A percentile compares a stretch with the other conserved stretches of the same genome.
These are phyloP conservation scores for Scopulariopsis brevicaulis DNA, from an alignment of 2,329 filamentous ascomycete species.

Conservation along the genomic window DNA sequence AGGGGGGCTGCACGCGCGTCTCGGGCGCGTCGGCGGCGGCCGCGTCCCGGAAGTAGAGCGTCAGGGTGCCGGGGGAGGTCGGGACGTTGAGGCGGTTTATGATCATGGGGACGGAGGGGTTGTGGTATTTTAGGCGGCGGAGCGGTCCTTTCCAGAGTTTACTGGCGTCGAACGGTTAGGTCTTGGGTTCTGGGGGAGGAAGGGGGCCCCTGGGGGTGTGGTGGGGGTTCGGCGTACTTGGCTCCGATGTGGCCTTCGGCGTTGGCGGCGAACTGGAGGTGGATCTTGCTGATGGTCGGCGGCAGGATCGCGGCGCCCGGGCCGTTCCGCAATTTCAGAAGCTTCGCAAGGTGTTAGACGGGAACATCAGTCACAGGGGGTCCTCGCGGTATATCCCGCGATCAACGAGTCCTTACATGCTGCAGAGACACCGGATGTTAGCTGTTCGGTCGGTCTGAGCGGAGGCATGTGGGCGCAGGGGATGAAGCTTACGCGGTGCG, in stretches of 20 bases:
- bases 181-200: not conserved
- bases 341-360: conserved; percentile 27
- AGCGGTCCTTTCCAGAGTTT: conserved; percentile 83
- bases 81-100: conserved; percentile 57
- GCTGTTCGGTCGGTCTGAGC: too few species aligned
- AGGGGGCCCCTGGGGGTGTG: conserved; percentile 7
- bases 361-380: conserved; percentile 7
- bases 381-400: conserved; percentile 4
- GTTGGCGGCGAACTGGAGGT: conserved; percentile 57
- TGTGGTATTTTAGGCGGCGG: conserved; percentile 86
- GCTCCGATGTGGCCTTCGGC: conserved; percentile 61
- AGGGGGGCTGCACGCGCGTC: conserved; percentile 26
- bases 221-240: conserved; percentile 36
- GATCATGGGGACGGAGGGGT: conserved; percentile 74
- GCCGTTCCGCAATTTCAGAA: conserved; percentile 66
- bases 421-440: conserved; percentile 15
- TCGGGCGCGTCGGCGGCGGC: conserved; percentile 14
- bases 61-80: conserved; percentile 46
- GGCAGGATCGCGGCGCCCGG: conserved; percentile 76
- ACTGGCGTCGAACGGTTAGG: conserved; percentile 34
- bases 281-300: conserved; percentile 61
- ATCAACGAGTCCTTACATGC: conserved; percentile 26
- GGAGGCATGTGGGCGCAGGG: not conserved
- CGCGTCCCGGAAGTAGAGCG: conserved; percentile 47
- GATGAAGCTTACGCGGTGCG: conserved; percentile 45